A percentile compares a stretch with the other conserved stretches of the same genome.
Conservation (phyloP, 2,329 filamentous ascomycete genomes). For the Acrocalymma vagum region DNA sequence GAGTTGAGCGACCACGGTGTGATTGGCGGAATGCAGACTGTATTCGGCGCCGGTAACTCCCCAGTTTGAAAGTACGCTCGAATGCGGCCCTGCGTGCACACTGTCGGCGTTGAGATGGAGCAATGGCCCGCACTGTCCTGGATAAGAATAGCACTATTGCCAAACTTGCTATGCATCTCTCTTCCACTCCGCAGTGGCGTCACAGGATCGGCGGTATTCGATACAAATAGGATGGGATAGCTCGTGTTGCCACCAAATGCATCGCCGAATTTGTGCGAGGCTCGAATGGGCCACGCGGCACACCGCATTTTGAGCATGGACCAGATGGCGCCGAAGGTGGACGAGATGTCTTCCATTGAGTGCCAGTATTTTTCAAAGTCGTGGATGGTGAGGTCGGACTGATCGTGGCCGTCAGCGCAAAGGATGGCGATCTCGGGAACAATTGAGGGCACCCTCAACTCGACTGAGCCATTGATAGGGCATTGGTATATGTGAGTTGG, state of each 20-base stretch:
- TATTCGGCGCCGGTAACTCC: conserved; percentile 54
- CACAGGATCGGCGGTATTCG: conserved; percentile 67
- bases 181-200: conserved; percentile 61
- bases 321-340: conserved; percentile 50
- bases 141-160: conserved; percentile 54
- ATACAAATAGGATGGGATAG: conserved; percentile 66
- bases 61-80: conserved; percentile 52
- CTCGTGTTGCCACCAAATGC: conserved; percentile 51
- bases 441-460: conserved; percentile 7
- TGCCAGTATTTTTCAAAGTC: conserved; percentile 46
- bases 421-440: conserved; percentile 42
- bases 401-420: conserved; percentile 51
- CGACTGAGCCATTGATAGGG: conserved; percentile 26
- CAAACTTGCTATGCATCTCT: conserved; percentile 51
- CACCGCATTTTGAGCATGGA: conserved; percentile 48
- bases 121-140: conserved; percentile 59
- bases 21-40: conserved; percentile 54
- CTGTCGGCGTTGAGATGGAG: conserved; percentile 42
- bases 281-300: conserved; percentile 46
- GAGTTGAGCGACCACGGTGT: conserved; percentile 35
- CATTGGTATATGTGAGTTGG: conserved; percentile 36
- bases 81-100: conserved; percentile 45
- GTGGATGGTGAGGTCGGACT: conserved; percentile 28
- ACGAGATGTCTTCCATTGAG: conserved; percentile 41
- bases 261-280: conserved; percentile 42